These are phyloP conservation scores for Cryptococcus sp. DNA, from an alignment of 1,284 basidiomycete genomes.

Conservation along the genomic window DNA sequence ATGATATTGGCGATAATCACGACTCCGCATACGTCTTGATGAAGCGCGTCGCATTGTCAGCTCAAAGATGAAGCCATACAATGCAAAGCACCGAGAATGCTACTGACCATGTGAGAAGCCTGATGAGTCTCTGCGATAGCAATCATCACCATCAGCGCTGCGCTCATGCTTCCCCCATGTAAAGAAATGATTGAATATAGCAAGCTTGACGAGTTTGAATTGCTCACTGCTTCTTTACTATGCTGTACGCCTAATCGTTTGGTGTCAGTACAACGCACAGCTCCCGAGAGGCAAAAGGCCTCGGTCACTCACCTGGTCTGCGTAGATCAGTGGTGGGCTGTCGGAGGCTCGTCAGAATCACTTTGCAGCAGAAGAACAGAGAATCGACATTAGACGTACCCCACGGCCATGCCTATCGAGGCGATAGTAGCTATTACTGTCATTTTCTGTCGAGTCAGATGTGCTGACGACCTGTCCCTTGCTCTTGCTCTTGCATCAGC, in stretches of 20 bases:
- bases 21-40: conserved; percentile 47
- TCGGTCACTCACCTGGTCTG: conserved; percentile 45
- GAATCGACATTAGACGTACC: conserved; percentile 28
- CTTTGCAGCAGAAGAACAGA: conserved; percentile 8
- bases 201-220: background rate
- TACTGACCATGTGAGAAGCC: conserved; percentile 51
- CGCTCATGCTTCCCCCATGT: background rate
- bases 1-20: conserved; percentile 54
- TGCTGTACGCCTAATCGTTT: conserved; percentile 53
- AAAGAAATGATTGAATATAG: background rate
- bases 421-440: conserved; percentile 42
- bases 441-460: conserved; percentile 10
- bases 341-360: background rate
- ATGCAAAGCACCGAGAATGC: background rate
- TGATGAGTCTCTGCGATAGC: conserved; percentile 45
- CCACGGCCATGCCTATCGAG: conserved; percentile 52
- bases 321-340: conserved; percentile 55
- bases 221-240: conserved; percentile 53
- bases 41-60: background rate
- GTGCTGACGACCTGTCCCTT: too few species aligned
- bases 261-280: conserved; percentile 3
- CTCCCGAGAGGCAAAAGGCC: conserved; percentile 13
- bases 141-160: conserved; percentile 14
- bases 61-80: background rate
- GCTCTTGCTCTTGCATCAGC: too few species aligned